Evolutionary conservation across 805 yeast genomes (phyloP).

Genomic region (Ogataea methanolica): DNA sequence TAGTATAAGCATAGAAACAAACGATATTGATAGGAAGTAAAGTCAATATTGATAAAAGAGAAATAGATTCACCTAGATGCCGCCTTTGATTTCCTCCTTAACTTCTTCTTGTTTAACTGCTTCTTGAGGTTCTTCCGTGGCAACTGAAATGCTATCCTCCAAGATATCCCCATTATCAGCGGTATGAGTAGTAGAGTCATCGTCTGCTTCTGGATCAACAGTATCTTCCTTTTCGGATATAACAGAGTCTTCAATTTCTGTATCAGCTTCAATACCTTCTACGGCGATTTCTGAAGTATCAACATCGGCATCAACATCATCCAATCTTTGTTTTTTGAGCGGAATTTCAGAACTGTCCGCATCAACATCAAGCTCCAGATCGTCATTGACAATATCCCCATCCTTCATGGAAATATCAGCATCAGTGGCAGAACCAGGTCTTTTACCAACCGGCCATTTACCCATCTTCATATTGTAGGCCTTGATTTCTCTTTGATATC

Average conservation of each 20-base stretch:
- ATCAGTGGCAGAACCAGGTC: background rate
- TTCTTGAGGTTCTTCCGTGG: background rate
- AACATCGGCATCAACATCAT: conserved; percentile 5
- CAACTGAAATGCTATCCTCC: background rate
- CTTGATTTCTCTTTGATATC: conserved; percentile 71
- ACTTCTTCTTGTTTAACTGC: conserved; percentile 6
- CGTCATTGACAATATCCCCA: conserved; percentile 4
- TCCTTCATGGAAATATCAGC: conserved; percentile 1
- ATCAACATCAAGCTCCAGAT: conserved; percentile 1
- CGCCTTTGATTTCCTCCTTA: background rate
- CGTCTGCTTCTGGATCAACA: background rate
- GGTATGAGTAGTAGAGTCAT: background rate
- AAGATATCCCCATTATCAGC: background rate
- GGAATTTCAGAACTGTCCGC: conserved; percentile 1
- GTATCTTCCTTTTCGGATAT: too few relatives aligned
- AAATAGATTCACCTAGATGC: too few relatives aligned
- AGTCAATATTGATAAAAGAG: too few relatives aligned
- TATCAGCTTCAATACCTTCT: conserved; percentile 1
- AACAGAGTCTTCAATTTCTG: too few relatives aligned
- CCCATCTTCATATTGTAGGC: conserved; percentile 29
- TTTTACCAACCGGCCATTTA: conserved; percentile 2
- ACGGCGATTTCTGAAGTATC: conserved; percentile 1
- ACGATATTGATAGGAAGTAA: too few relatives aligned
- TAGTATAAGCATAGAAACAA: too few relatives aligned
- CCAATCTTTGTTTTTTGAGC: background rate